These are phyloP conservation scores for Paramecium tetraurelia DNA, from an alignment of 73 alveolate genomes.

Conservation along the genomic window DNA sequence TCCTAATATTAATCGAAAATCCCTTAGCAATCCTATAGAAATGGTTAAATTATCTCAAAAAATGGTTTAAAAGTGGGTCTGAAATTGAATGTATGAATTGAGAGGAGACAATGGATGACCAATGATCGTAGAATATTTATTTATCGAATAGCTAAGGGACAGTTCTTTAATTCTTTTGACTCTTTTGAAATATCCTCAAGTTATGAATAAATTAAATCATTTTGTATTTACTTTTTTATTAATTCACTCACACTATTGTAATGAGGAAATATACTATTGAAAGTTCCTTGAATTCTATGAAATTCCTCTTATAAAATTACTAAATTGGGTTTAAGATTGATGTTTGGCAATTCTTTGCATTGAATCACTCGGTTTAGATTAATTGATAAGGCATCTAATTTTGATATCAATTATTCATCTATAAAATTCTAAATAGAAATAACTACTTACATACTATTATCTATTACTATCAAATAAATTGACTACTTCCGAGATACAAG, in stretches of 20 bases:
- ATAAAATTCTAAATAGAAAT: background rate
- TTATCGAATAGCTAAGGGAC: background rate
- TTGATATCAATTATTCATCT: background rate
- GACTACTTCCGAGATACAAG: background rate
- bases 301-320: constrained; percentile 9
- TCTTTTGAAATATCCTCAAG: background rate
- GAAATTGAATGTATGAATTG: background rate
- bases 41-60: background rate
- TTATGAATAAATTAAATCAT: constrained; percentile 1
- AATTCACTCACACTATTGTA: background rate
- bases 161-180: background rate
- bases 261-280: constrained; percentile 22
- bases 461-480: background rate
- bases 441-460: background rate
- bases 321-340: background rate
- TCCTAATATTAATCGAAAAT: background rate
- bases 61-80: background rate
- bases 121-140: constrained; percentile 8
- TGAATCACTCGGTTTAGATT: background rate
- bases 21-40: background rate
- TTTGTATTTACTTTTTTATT: constrained; percentile 13
- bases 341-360: background rate
- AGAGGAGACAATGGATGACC: background rate
- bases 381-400: constrained; percentile 4
- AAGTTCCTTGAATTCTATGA: background rate